Percentiles rank a stretch among this genome's conserved stretches.
These are phyloP conservation scores for Sporothrix protearum DNA, from an alignment of 2,329 filamentous ascomycete genomes.

Conservation along the genomic window DNA sequence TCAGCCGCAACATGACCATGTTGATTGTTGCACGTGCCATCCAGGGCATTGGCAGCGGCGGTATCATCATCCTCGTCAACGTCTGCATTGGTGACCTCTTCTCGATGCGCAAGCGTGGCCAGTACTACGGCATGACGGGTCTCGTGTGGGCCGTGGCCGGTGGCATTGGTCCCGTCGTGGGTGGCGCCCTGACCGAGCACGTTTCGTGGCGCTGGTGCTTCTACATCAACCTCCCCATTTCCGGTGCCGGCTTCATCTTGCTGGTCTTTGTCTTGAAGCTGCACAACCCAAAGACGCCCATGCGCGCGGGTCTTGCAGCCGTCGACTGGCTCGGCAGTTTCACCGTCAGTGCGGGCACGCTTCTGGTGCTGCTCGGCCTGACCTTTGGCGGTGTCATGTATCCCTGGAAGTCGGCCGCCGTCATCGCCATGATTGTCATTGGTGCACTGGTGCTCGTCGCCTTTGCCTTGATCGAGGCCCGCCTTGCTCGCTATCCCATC, in stretches of 20 bases:
- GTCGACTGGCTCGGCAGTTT: constrained; percentile 57
- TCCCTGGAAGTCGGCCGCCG: constrained; percentile 71
- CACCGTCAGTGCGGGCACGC: constrained; percentile 68
- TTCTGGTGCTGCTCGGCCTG: constrained; percentile 83
- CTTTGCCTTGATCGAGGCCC: constrained; percentile 71
- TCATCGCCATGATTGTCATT: constrained; percentile 75
- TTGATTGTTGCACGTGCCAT: constrained; percentile 48
- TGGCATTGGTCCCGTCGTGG: constrained; percentile 57
- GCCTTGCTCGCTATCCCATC: constrained; percentile 70
- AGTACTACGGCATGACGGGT: constrained; percentile 62
- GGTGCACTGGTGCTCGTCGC: constrained; percentile 59
- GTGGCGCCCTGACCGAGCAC: constrained; percentile 59
- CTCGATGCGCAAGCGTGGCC: constrained; percentile 42
- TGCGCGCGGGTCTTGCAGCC: constrained; percentile 60
- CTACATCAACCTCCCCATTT: constrained; percentile 55
- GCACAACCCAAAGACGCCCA: constrained; percentile 63
- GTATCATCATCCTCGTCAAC: constrained; percentile 51
- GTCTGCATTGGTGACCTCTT: constrained; percentile 54
- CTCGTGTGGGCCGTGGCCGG: constrained; percentile 65
- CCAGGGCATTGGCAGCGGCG: constrained; percentile 52
- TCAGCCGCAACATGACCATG: constrained; percentile 45
- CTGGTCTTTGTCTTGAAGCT: constrained; percentile 63
- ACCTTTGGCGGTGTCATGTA: constrained; percentile 75
- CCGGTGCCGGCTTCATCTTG: constrained; percentile 45
- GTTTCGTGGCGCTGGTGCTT: constrained; percentile 66